Base-by-base conservation (phyloP, 306 rosid species). In the Mucuna pruriens region DNA sequence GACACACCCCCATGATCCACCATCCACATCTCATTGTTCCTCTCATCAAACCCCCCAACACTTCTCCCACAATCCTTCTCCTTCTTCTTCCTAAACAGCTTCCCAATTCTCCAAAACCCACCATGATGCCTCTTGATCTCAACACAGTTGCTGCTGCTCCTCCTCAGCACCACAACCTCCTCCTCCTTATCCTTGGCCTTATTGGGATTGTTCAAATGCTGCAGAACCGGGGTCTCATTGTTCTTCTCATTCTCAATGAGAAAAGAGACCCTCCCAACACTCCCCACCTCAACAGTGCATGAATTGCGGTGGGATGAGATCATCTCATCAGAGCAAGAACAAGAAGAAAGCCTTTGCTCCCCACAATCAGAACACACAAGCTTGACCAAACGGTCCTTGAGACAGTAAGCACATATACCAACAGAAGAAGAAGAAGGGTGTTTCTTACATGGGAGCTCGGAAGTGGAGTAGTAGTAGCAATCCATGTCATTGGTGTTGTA, bases 311-410 rank as follows among this genome's bases (percentile, higher is more conserved):
- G 89, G 8, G 99, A 88, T 13, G 94, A 88, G 84, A 92, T 85
- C 71, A 94, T 90, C 68, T 92, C 99, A 51, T 92, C 99, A 19
- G 99, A 96, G 77, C 99, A 96, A 10, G 99, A 96, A 60, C 99
- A 96, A 11, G 99, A 96, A 9, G 99, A 96, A 73, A 94, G 93
- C 11, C 99, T 86, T 82, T 96, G 99, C 83, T 96, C 99, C 0
- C 99, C 99, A n/a, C 99, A 96, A 60, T 96, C 98, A 3, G 99
- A 94, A 69, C 99, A 96, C 1, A 91, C 98, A 15, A 96, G 91
- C 76, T 85, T 86, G 46, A 92, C 86, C 63, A 96, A 75, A 8
- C 99, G 95, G 9, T 96, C 99, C 74, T 93, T 92, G 19, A 96
- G 89, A 81, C 99, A 96, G 11, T 86, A 81, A 68, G 98, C 94